Evolutionary conservation across 768 basidiomycete species (phyloP).

Genomic region (Baorangia bicolor): DNA sequence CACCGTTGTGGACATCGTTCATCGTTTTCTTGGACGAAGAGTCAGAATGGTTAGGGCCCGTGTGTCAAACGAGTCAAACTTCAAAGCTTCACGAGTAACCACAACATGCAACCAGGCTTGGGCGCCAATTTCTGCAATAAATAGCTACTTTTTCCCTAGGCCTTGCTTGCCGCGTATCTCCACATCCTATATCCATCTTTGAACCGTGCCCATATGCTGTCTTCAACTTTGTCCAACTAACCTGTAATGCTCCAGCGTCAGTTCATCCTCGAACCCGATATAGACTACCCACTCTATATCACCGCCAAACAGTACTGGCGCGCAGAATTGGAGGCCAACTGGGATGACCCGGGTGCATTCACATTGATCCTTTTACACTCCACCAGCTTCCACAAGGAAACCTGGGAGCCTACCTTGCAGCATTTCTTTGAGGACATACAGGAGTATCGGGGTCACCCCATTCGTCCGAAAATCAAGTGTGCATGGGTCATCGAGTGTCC

Average conservation of each 20-base stretch:
- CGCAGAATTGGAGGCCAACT: slow-evolving; percentile 37
- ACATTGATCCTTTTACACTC: slow-evolving; percentile 66
- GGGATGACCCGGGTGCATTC: slow-evolving; percentile 41
- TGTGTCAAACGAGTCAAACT: not conserved
- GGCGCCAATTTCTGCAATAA: not conserved
- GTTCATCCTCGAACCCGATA: slow-evolving; percentile 38
- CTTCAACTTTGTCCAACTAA: not conserved
- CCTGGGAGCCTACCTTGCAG: slow-evolving; percentile 62
- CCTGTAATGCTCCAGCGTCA: slow-evolving; percentile 23
- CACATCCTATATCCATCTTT: not conserved
- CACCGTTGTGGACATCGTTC: no score
- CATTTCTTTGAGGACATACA: slow-evolving; percentile 41
- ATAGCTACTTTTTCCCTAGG: not conserved
- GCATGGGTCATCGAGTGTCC: slow-evolving; percentile 74
- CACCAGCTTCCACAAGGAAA: slow-evolving; percentile 75
- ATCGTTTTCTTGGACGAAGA: not conserved
- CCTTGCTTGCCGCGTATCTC: not conserved
- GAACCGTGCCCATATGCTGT: not conserved
- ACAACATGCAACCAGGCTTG: not conserved
- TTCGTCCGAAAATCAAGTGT: slow-evolving; percentile 24
- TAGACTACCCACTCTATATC: slow-evolving; percentile 47
- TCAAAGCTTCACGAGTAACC: not conserved
- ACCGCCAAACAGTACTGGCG: slow-evolving; percentile 60
- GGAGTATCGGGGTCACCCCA: not conserved
- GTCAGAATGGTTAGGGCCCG: not conserved